Evolutionary conservation across 352 stramenopile genomes (phyloP).

Genomic region (Halophytophthora polymorphica): DNA sequence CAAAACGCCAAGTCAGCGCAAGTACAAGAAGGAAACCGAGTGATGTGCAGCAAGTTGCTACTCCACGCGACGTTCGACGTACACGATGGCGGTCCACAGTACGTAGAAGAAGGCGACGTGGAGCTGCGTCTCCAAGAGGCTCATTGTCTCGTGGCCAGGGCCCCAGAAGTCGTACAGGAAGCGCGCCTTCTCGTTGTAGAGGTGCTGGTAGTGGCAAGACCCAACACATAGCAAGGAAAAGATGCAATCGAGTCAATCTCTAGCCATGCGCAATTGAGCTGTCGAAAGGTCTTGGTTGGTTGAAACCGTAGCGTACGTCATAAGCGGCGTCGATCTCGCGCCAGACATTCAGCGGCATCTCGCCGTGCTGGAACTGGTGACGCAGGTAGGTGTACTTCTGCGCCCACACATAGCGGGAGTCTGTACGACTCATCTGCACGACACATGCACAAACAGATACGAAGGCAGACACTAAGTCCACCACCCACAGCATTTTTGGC

Average conservation of each 20-base stretch:
- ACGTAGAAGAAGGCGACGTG: slow-evolving; percentile 71
- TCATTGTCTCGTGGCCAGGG: slow-evolving; percentile 37
- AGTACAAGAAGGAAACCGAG: too few species aligned
- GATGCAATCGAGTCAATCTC: slow-evolving; percentile 1
- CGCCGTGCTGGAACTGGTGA: slow-evolving; percentile 41
- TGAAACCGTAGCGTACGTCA: slow-evolving; percentile 33
- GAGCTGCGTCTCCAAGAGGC: slow-evolving; percentile 42
- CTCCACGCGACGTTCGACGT: slow-evolving; percentile 12
- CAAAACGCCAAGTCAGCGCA: background rate
- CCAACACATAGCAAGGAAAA: slow-evolving; percentile 5
- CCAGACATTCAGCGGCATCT: slow-evolving; percentile 56
- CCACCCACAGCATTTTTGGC: slow-evolving; percentile 1
- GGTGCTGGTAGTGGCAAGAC: slow-evolving; percentile 27
- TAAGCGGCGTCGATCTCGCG: slow-evolving; percentile 52
- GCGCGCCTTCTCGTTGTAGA: slow-evolving; percentile 57
- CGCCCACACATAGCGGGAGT: slow-evolving; percentile 49
- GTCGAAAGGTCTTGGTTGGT: background rate
- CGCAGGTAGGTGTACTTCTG: slow-evolving; percentile 63
- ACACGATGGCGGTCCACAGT: slow-evolving; percentile 64
- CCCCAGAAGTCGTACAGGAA: slow-evolving; percentile 69
- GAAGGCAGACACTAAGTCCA: background rate
- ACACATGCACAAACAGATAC: background rate
- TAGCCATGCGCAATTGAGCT: background rate
- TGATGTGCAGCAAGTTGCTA: too few species aligned
- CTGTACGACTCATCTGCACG: slow-evolving; percentile 40